Base-by-base conservation (phyloP, 164 flowering plant genomes). In the Litsea cubeba region DNA sequence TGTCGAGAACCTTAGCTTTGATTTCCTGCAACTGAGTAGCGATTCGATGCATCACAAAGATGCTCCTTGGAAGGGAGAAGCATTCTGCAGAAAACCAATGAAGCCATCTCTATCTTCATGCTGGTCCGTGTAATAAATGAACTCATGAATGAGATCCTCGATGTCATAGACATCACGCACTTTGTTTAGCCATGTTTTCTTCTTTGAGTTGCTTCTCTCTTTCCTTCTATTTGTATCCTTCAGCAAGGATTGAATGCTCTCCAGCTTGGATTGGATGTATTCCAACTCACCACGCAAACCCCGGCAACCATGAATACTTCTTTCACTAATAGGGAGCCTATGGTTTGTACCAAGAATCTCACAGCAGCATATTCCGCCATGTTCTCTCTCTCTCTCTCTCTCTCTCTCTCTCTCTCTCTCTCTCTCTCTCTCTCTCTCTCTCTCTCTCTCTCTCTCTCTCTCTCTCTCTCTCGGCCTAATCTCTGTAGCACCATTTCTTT, bases 211-310 rank as follows among this genome's bases (percentile, higher is more conserved):
- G 49, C 22, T 57, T 2, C 40, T 17, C 11, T 23, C 65, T 40
- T 28, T 18, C 20, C 24, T 28, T 26, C 35, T 3, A 5, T 68
- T 26, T 5, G 71, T 26, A 18, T 71, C 73, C 65, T 40, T 54
- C 25, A 30, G 5, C 12, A 71, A 71, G 26, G 63, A 54, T 28
- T 23, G n/a, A 23, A 71, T 71, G 65, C 65, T 72, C 54, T 65
- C 46, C 25, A 78, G 83, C 88, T 88, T 82, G 26, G 12, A 24
- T 23, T 70, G 12, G 62, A 70, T 70, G 24, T 70, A 58, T 22
- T 70, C 72, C 12, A 70, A 17, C 4, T 50, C 62, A 50, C 14
- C 2, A 7, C 72, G 7, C 4, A 70, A 17, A 1, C 72, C n/a
- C 50, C n/a, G n/a, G 35, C 14, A 1, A 70, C 2, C 12, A 50